phyloP scores from a whole-genome alignment of 2,329 filamentous ascomycete species.

The Alternaria sp. region DNA sequence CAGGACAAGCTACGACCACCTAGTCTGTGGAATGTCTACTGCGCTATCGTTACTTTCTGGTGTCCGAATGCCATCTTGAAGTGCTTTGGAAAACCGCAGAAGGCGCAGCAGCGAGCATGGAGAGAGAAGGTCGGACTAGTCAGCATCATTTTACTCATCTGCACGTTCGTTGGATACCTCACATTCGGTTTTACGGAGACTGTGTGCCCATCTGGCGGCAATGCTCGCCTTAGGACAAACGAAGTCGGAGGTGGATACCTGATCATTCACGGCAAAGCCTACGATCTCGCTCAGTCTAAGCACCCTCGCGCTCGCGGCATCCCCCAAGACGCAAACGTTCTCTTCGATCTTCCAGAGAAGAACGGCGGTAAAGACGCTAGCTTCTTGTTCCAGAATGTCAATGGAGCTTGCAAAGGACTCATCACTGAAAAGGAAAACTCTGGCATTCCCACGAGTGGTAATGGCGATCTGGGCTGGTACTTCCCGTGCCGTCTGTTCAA shows the following conservation, averaged over 20 bases:
- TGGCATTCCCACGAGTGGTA: conserved; percentile 77
- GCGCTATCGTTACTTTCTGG: conserved; percentile 93
- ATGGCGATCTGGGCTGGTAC: conserved; percentile 86
- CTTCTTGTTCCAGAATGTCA: conserved; percentile 98
- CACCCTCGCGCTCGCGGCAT: conserved; percentile 86
- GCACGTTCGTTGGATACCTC: conserved; percentile 88
- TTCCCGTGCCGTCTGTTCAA: conserved; percentile 93
- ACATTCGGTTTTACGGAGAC: conserved; percentile 95
- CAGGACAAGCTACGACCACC: conserved; percentile 75
- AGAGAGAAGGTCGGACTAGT: conserved; percentile 97
- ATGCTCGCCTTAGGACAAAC: conserved; percentile 78
- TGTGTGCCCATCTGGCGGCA: conserved; percentile 78
- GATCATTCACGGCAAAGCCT: conserved; percentile 95
- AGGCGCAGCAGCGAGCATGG: conserved; percentile 91
- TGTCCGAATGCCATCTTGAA: conserved; percentile 82
- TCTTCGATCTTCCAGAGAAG: conserved; percentile 84
- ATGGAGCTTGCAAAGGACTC: conserved; percentile 91
- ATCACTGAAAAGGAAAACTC: conserved; percentile 77
- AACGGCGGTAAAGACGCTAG: conserved; percentile 91
- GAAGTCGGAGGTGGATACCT: conserved; percentile 83
- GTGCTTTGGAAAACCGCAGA: conserved; percentile 85
- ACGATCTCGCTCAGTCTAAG: conserved; percentile 77
- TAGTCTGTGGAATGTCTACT: conserved; percentile 95
- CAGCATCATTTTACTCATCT: conserved; percentile 89
- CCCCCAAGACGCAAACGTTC: conserved; percentile 75